phyloP scores from a whole-genome alignment of 2,329 filamentous ascomycete genomes.

The Penicillium sp. region DNA sequence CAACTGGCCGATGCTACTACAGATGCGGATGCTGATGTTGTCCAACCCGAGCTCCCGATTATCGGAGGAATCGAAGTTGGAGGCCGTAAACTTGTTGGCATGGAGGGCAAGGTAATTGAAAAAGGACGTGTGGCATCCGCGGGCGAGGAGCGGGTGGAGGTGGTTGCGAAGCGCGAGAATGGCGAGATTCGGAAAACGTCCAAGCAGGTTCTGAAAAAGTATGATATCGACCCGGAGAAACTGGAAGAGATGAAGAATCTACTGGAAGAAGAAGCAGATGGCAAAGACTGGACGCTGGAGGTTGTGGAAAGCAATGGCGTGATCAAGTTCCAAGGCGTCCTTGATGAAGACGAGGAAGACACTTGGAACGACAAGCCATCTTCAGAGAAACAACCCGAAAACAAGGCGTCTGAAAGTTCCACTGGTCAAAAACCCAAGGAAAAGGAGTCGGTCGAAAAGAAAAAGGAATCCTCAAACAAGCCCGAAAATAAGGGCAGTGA shows the following conservation, averaged over 20 bases:
- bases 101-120: constrained; percentile 56
- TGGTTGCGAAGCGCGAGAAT: constrained; percentile 57
- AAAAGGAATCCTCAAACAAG: constrained; percentile 10
- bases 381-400: constrained; percentile 8
- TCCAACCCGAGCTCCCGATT: constrained; percentile 36
- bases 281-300: constrained; percentile 76
- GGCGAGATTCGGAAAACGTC: constrained; percentile 61
- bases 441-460: constrained; percentile 3
- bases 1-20: constrained; percentile 32
- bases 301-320: constrained; percentile 67
- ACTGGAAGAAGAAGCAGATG: constrained; percentile 66
- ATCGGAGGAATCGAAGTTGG: constrained; percentile 61
- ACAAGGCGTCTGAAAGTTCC: constrained; percentile 19
- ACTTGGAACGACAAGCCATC: constrained; percentile 24
- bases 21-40: constrained; percentile 4
- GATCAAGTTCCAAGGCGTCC: constrained; percentile 67
- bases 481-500: constrained; percentile 33
- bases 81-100: constrained; percentile 54
- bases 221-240: constrained; percentile 64
- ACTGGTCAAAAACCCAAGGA: constrained; percentile 24
- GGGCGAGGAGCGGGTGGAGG: constrained; percentile 47
- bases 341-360: constrained; percentile 59
- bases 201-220: constrained; percentile 64
- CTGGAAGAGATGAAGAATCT: constrained; percentile 68
- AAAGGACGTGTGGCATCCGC: constrained; percentile 56